These are phyloP conservation scores for Exophiala lecanii-corni DNA, from an alignment of 2,329 filamentous ascomycete species.

Conservation along the genomic window DNA sequence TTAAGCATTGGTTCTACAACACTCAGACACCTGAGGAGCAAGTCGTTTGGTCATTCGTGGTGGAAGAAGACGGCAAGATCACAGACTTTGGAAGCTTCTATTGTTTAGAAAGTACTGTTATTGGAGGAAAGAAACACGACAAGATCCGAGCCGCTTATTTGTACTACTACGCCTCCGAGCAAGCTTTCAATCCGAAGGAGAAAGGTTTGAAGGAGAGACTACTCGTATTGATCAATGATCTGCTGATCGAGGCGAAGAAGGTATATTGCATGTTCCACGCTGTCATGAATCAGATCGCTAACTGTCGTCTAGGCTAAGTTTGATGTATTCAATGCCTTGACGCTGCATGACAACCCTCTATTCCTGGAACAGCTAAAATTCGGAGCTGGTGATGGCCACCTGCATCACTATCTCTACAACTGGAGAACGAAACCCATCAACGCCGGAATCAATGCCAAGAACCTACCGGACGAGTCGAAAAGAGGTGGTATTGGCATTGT, in stretches of 20 bases:
- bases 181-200: conserved; percentile 57
- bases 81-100: conserved; percentile 99
- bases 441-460: conserved; percentile 77
- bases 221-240: conserved; percentile 75
- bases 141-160: conserved; percentile 87
- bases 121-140: conserved; percentile 59
- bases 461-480: conserved; percentile 68
- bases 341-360: conserved; percentile 85
- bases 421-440: conserved; percentile 82
- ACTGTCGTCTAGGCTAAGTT: conserved; percentile 59
- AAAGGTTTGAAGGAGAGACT: conserved; percentile 70
- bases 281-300: conserved; percentile 5
- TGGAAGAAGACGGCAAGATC: conserved; percentile 70
- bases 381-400: conserved; percentile 84
- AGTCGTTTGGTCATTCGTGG: conserved; percentile 90
- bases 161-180: conserved; percentile 91
- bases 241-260: conserved; percentile 80
- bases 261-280: conserved; percentile 35
- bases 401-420: conserved; percentile 98
- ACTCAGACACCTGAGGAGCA: conserved; percentile 56
- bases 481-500: conserved; percentile 88
- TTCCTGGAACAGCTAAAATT: conserved; percentile 95
- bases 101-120: conserved; percentile 86
- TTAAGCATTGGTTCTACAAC: conserved; percentile 81
- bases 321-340: conserved; percentile 95